Percentiles rank a stretch among this genome's conserved stretches.
Evolutionary conservation across 2,329 filamentous ascomycete species (phyloP).

Genomic region (Fusarium hostae): DNA sequence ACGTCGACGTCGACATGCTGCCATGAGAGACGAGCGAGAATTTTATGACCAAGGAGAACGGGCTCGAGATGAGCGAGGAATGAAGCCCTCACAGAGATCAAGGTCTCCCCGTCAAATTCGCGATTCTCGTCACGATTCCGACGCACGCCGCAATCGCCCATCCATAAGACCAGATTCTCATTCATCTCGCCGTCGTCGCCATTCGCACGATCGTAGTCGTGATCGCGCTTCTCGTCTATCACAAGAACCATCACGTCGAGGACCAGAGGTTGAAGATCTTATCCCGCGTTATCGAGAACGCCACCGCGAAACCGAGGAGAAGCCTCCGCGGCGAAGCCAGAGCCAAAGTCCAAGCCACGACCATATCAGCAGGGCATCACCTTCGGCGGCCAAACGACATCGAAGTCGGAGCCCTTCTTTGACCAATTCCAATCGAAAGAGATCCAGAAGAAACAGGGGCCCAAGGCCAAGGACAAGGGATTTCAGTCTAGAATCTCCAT

Average conservation of each 20-base stretch:
- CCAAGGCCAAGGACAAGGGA: constrained; percentile 54
- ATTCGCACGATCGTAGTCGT: constrained; percentile 54
- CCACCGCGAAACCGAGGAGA: constrained; percentile 46
- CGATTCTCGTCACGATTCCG: constrained; percentile 46
- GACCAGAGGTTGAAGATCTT: constrained; percentile 50
- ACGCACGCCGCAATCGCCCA: constrained; percentile 49
- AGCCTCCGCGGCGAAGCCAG: constrained; percentile 49
- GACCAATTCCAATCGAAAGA: constrained; percentile 54
- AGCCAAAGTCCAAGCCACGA: constrained; percentile 49
- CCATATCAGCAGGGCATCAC: constrained; percentile 47
- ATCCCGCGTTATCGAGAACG: constrained; percentile 53
- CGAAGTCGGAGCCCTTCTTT: constrained; percentile 57
- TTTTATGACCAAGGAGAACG: constrained; percentile 52
- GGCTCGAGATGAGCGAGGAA: constrained; percentile 51
- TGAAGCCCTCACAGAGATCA: constrained; percentile 48
- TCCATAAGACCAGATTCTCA: constrained; percentile 47
- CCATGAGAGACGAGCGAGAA: constrained; percentile 55
- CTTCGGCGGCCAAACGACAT: constrained; percentile 55
- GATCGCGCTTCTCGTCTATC: constrained; percentile 45
- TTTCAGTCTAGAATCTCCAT: constrained; percentile 52
- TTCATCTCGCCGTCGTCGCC: constrained; percentile 51
- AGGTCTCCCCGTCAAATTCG: constrained; percentile 47
- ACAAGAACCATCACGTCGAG: constrained; percentile 44
- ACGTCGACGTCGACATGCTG: constrained; percentile 53
- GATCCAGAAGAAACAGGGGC: constrained; percentile 50